Evolutionary conservation across 257 asterid species (phyloP).

Genomic region (Anisodus tanguticus): DNA sequence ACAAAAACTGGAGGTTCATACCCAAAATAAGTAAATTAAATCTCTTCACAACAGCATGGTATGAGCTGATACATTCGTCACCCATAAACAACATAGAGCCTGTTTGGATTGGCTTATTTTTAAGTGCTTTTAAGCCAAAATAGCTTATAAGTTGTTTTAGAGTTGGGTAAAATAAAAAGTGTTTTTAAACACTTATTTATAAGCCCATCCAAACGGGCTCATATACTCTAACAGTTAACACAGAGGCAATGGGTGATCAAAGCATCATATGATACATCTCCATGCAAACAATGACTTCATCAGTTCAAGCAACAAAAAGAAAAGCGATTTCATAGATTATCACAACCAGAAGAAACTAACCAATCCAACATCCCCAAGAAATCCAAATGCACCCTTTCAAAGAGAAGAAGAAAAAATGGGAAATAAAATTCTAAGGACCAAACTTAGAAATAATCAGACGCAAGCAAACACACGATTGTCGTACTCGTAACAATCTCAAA

Average conservation of each 20-base stretch:
- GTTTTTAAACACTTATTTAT: no score
- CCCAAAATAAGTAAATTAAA: no score
- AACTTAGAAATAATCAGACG: neutral
- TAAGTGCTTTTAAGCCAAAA: no score
- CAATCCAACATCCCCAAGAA: neutral
- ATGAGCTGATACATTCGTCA: no score
- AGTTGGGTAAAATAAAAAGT: no score
- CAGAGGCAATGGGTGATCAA: conserved; percentile 1
- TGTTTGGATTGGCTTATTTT: no score
- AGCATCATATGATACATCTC: conserved; percentile 6
- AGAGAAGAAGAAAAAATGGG: neutral
- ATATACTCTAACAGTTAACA: neutral
- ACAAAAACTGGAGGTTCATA: no score
- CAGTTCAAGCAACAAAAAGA: neutral
- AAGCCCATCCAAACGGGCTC: no score
- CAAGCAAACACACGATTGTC: neutral
- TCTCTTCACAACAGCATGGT: no score
- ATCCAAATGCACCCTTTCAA: neutral
- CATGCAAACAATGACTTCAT: neutral
- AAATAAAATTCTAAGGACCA: neutral
- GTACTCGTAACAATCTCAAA: neutral
- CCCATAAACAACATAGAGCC: no score
- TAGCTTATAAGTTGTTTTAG: no score
- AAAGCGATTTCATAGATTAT: neutral
- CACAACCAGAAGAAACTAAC: neutral